Evolutionary conservation across 2,329 filamentous ascomycete genomes (phyloP), one percentile per base, ranked within the genome.

Genomic region (Microdochium paspali): DNA sequence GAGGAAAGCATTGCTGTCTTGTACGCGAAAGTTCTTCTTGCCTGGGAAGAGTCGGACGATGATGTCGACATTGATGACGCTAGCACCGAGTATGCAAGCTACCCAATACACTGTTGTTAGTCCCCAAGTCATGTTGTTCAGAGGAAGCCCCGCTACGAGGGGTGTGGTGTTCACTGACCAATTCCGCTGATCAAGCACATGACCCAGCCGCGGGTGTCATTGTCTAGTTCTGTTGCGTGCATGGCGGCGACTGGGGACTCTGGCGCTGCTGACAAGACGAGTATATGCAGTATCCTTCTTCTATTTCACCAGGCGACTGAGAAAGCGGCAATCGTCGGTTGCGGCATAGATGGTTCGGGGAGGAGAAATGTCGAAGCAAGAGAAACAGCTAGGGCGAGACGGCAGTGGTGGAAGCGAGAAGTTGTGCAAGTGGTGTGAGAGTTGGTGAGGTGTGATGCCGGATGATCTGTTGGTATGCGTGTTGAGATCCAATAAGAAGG

Each of bases 201-300:
- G 57, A 97, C 84, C 91, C 91, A 97, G 59, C 93, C 91, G 53
- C 90, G 81, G 53, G 84, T 84, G 70, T 97, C 91, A 70, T 91
- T 93, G 62, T 82, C 76, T 54, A 85, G 55, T 47, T 64, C 63
- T 25, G 42, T 26, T 24, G 42, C 42, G 10, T 44, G 23, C 42
- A 44, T 44, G 21, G 23, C 42, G 42, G 9, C 15, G 15, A 21
- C 6, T 40, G 31, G 5, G 31, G 5, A 5, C 31, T 5, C 31
- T n/a, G 18, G 26, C 26, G 26, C 26, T 28, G 26, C 7, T 13
- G 26, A 28, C 13, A 28, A 7, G 26, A n/a, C n/a, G n/a, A n/a
- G n/a, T n/a, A n/a, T n/a, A n/a, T n/a, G n/a, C n/a, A n/a, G n/a
- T n/a, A n/a, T n/a, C n/a, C n/a, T n/a, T n/a, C 26, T 28, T 13